Evolutionary conservation across 768 basidiomycete genomes (phyloP).

Genomic region (Tubosaeta sp.): DNA sequence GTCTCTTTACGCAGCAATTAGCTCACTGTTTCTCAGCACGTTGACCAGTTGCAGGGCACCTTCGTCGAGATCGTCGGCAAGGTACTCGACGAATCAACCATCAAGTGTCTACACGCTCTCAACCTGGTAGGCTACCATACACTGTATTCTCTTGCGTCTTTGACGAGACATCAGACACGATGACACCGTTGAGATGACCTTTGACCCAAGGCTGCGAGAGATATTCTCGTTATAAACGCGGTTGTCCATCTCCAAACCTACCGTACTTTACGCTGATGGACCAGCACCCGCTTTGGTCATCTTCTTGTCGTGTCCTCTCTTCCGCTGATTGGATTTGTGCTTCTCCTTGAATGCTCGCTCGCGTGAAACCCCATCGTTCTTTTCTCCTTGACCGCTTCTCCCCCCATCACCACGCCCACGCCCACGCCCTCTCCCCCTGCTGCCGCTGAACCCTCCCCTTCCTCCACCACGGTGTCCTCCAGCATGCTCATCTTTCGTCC

Average conservation of each 20-base stretch:
- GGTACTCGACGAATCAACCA: too few species aligned
- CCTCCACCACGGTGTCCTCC: slow-evolving; percentile 15
- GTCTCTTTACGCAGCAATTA: too few species aligned
- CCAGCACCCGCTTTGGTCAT: slow-evolving; percentile 62
- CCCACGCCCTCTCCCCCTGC: slow-evolving; percentile 40
- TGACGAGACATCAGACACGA: too few species aligned
- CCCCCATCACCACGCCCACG: slow-evolving; percentile 35
- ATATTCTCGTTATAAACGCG: too few species aligned
- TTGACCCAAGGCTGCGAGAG: too few species aligned
- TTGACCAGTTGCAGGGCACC: too few species aligned
- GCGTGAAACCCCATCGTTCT: slow-evolving; percentile 38
- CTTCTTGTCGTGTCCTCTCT: slow-evolving; percentile 87
- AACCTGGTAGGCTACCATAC: too few species aligned
- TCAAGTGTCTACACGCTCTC: too few species aligned
- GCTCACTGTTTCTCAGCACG: too few species aligned
- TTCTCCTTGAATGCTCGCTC: slow-evolving; percentile 74
- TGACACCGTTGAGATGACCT: too few species aligned
- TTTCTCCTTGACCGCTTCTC: slow-evolving; percentile 33
- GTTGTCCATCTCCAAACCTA: neutral
- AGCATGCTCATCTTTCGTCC: slow-evolving; percentile 1
- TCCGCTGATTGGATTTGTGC: slow-evolving; percentile 76
- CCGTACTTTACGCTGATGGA: slow-evolving; percentile 19
- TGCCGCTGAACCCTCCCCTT: slow-evolving; percentile 37
- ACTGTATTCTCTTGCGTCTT: too few species aligned
- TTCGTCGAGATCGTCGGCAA: too few species aligned